Evolutionary conservation across 1,284 basidiomycete species (phyloP), one percentile per base, ranked within the genome.

Genomic region (Waitea zeae): DNA sequence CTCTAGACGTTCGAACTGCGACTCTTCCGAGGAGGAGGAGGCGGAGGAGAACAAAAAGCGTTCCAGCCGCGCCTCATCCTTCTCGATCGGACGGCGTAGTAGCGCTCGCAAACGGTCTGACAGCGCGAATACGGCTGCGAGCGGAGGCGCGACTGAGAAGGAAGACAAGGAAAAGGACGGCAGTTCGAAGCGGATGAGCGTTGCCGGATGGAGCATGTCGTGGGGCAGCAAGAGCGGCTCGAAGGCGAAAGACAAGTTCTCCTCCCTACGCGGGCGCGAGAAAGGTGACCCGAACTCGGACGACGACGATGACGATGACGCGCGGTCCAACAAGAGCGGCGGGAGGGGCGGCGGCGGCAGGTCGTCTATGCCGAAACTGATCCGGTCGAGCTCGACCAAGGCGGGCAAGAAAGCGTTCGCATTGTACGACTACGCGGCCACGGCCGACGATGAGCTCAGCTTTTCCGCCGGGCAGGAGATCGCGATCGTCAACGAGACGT

Each of bases 401-500:
- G n/a, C n/a, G n/a, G n/a, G n/a, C 47, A 81, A 71, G 49, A 39
- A 67, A 14, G 75, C 81, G 34, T 65, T 70, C 33, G 84, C 80
- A 0, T 46, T 80, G 41, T 71, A 78, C 47, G 78, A 82, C 48
- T 89, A 83, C 50, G 53, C 59, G 0, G 79, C 71, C 0, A 68
- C 67, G 5, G 59, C 68, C 3, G 84, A 88, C 44, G n/a, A n/a
- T n/a, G 86, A 89, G 51, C 58, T 90, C 30, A 65, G 64, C 20
- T 77, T 89, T 54, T 64, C 56, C 37, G 56, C 61, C 5, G 86
- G 83, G 0, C 75, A 79, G 33, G 69, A 82, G 42, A 77, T 90
- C 38, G 51, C 64, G 13, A 74, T 88, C 13, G 47, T 81, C 17
- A 71, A 70, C 26, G 80, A 87, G 50, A 77, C 86, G 0, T 58